Base-by-base conservation (phyloP, 2,329 filamentous ascomycete species). In the Arthroderma uncinatum region DNA sequence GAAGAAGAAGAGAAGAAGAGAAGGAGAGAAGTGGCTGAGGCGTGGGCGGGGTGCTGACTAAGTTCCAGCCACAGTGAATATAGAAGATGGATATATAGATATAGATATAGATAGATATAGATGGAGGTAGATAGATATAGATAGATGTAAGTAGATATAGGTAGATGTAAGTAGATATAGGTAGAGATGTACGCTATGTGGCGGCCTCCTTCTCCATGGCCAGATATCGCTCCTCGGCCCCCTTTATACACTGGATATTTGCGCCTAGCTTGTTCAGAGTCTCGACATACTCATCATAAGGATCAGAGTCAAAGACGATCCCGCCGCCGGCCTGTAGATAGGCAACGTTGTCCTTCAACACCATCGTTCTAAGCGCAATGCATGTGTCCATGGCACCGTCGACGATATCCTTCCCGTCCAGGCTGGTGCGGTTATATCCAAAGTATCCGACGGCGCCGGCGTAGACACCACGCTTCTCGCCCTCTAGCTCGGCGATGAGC, bases 381-480 rank as follows among this genome's bases (percentile, higher is more conserved):
- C 83, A 86, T 7, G 88, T 94, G 66, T 96, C 91, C 91, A 96
- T 96, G 21, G 87, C 88, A 5, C 91, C 92, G 66, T 94, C 87
- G 9, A 79, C 76, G 57, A 82, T 77, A 54, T 73, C 70, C 21
- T 70, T 77, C 55, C 85, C 86, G 42, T 84, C 78, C 6, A 76
- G 73, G 53, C 85, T 82, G 48, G 92, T 80, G 55, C 81, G 82
- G 60, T 84, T 83, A 68, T 95, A 97, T 8, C 92, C 92, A 72
- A 96, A 98, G 75, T 96, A 98, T 1, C 93, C 93, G 0, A 96
- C 92, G 0, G 93, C 93, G 28, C 93, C 93, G 7, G 93, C 93
- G 68, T 98, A 98, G 39, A 97, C 83, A 40, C 93, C 92, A 56
- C 93, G 81, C 78, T 96, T 96, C 79, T 98, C 93, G 62, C 81